These are phyloP conservation scores for Fusarium abutilonis DNA, from an alignment of 2,329 filamentous ascomycete genomes.

Conservation along the genomic window DNA sequence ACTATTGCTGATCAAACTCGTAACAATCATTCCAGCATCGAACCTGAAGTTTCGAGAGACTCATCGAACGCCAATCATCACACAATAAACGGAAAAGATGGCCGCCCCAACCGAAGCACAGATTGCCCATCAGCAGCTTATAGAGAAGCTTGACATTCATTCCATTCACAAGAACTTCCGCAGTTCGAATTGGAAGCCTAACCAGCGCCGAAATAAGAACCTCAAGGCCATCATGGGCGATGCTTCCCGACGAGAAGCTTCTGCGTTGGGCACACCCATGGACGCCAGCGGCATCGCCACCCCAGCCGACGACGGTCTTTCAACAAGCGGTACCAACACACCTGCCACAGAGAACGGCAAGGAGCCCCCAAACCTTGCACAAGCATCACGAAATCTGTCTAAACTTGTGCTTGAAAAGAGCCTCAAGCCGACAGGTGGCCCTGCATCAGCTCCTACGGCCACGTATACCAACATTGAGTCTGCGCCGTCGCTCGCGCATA, in stretches of 20 bases:
- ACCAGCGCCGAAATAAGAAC: slow-evolving; percentile 97
- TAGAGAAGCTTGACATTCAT: slow-evolving; percentile 93
- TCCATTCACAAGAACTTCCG: slow-evolving; percentile 88
- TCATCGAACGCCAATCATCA: neutral
- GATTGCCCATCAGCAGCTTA: slow-evolving; percentile 84
- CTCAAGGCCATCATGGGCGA: slow-evolving; percentile 96
- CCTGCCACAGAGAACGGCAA: slow-evolving; percentile 57
- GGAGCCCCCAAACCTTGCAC: slow-evolving; percentile 78
- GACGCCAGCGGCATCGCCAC: slow-evolving; percentile 81
- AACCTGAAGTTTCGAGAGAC: neutral
- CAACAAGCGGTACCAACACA: slow-evolving; percentile 67
- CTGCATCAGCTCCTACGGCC: slow-evolving; percentile 68
- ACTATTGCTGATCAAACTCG: neutral
- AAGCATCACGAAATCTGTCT: slow-evolving; percentile 85
- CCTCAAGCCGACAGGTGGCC: slow-evolving; percentile 54
- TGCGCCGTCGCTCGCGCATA: slow-evolving; percentile 84
- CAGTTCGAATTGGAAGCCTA: slow-evolving; percentile 88
- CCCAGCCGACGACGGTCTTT: slow-evolving; percentile 64
- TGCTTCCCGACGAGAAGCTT: slow-evolving; percentile 88
- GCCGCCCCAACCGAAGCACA: slow-evolving; percentile 75
- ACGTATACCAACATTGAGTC: slow-evolving; percentile 98
- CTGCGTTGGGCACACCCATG: slow-evolving; percentile 80
- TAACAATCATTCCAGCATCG: neutral
- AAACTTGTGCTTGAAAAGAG: slow-evolving; percentile 91
- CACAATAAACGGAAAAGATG: slow-evolving; percentile 56